Conservation (phyloP, 345 rosid species). For the Alliaria petiolata region DNA sequence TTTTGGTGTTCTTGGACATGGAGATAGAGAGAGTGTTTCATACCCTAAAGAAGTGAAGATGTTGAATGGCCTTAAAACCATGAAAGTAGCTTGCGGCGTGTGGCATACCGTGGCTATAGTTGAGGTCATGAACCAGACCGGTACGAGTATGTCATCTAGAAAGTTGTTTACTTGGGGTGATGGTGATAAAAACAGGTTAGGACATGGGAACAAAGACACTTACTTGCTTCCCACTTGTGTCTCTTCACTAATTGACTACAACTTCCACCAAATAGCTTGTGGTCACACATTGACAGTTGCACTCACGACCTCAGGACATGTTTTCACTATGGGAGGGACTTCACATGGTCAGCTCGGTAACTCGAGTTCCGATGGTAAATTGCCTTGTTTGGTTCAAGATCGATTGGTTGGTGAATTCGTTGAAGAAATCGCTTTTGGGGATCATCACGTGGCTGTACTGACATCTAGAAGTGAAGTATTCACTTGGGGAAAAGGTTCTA, state of each 20-base stretch:
- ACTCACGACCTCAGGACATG: constrained; percentile 93
- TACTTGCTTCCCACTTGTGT: constrained; percentile 81
- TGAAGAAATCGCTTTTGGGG: constrained; percentile 89
- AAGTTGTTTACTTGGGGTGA: constrained; percentile 98
- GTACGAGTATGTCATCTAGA: constrained; percentile 47
- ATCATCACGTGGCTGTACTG: constrained; percentile 75
- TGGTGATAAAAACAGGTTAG: constrained; percentile 83
- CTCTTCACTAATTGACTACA: constrained; percentile 84
- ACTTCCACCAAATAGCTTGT: constrained; percentile 82
- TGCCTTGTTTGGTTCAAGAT: constrained; percentile 81
- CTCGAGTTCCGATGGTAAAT: constrained; percentile 62
- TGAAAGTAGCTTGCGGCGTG: constrained; percentile 89
- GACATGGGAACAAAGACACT: constrained; percentile 87
- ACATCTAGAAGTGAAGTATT: constrained; percentile 93
- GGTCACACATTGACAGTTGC: constrained; percentile 84
- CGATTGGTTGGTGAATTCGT: constrained; percentile 87
- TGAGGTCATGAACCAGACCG: constrained; percentile 64
- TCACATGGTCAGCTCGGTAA: constrained; percentile 78
- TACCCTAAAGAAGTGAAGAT: constrained; percentile 77
- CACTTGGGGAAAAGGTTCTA: constrained; percentile 94
- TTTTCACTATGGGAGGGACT: constrained; percentile 83
- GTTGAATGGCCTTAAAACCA: constrained; percentile 63
- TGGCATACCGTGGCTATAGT: constrained; percentile 99
- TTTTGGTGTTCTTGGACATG: constrained; percentile 89
- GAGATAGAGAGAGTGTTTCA: constrained; percentile 65